Evolutionary conservation across 2,329 filamentous ascomycete species (phyloP).

Genomic region (Phaeosphaeriaceae sp.): DNA sequence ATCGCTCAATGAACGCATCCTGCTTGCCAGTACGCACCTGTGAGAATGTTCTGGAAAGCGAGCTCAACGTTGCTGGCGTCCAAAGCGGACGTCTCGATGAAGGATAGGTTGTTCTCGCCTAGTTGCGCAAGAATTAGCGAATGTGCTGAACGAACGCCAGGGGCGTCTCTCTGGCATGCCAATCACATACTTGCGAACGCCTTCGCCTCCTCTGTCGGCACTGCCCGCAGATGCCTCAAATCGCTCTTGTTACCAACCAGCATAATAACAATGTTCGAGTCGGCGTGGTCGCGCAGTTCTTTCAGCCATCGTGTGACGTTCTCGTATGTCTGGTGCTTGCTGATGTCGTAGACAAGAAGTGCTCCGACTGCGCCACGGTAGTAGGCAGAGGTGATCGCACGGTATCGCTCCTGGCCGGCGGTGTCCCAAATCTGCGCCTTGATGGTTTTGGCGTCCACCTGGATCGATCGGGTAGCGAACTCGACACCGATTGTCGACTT

Average conservation of each 20-base stretch:
- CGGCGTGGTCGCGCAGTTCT: conserved; percentile 95
- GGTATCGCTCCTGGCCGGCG: conserved; percentile 97
- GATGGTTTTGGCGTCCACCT: conserved; percentile 99
- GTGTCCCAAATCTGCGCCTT: conserved; percentile 99
- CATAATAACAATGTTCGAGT: conserved; percentile 99
- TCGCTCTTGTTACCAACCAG: conserved; percentile 99
- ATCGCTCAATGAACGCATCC: background rate
- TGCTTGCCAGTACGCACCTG: conserved; percentile 68
- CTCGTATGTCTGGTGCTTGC: conserved; percentile 99
- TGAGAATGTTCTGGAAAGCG: conserved; percentile 99
- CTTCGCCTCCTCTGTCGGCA: conserved; percentile 97
- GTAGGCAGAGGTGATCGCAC: conserved; percentile 98
- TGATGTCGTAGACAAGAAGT: conserved; percentile 98
- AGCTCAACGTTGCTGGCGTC: conserved; percentile 99
- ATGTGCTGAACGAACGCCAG: background rate
- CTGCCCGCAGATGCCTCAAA: conserved; percentile 96
- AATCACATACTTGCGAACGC: conserved; percentile 83
- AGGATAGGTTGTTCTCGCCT: conserved; percentile 98
- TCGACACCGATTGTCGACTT: conserved; percentile 99
- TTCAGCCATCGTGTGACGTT: conserved; percentile 99
- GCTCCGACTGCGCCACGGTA: conserved; percentile 97
- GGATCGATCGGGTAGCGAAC: conserved; percentile 97
- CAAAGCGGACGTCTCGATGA: conserved; percentile 98
- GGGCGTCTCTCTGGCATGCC: background rate
- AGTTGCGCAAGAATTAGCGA: conserved; percentile 17